Base-by-base conservation (phyloP, 2,329 filamentous ascomycete genomes). In the Colletotrichum chrysophilum region DNA sequence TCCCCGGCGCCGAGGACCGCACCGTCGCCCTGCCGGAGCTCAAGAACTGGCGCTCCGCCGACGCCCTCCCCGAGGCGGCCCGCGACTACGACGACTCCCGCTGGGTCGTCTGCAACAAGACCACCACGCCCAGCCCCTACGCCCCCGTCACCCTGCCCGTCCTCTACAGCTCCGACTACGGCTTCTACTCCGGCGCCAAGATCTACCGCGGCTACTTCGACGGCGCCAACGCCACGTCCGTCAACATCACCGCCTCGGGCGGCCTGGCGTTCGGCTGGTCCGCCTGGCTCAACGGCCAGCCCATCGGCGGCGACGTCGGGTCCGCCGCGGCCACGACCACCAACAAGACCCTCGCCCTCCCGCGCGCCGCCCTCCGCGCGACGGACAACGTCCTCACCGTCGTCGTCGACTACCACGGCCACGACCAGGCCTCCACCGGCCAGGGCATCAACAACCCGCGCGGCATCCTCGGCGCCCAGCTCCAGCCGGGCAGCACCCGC, bases 161-260 rank as follows among this genome's bases (percentile, higher is more conserved):
- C 0, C 89, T 96, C 0, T 95, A 94, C 79, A 89, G 88, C 1
- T 90, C 90, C n/a, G 94, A 96, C 82, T 96, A 96, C 80, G 94
- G 94, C 28, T 96, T 92, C 83, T 88, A 94, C 81, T 89, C 91
- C 0, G 94, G 94, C 7, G 90, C 90, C 2, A 87, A 95, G 0
- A 79, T 96, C 65, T 96, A 91, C 86, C 90, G 94, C 5, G 94
- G 94, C 1, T 88, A 91, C 78, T 96, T 96, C 81, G 89, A 86
- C 2, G 91, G 93, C 7, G 89, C 86, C 2, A 93, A 93, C 18
- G 84, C 87, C 3, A 93, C 95, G 77, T 86, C 86, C 0, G 84
- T 96, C 65, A 89, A 84, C 75, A 81, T 94, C 28, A 86, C 85
- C 58, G 93, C 93, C 0, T 90, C 93, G 77, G 94, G 94, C 55